Percentiles rank a stretch among this genome's conserved stretches.
Conservation (phyloP, 306 rosid species). For the Canavalia ensiformis region DNA sequence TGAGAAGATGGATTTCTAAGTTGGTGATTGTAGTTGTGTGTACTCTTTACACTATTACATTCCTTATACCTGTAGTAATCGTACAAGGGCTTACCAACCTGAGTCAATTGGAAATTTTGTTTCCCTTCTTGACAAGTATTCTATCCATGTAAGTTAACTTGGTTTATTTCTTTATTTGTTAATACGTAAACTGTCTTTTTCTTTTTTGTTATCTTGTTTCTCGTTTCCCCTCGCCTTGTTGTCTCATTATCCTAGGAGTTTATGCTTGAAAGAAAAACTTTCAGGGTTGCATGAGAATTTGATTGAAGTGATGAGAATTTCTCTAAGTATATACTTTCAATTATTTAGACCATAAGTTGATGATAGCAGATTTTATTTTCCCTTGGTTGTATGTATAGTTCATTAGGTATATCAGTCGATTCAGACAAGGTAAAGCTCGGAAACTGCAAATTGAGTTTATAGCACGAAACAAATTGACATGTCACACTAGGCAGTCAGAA, state of each 20-base stretch:
- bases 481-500: constrained; percentile 12
- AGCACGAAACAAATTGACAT: background rate
- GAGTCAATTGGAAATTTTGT: constrained; percentile 75
- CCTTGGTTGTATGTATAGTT: background rate
- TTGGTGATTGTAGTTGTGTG: constrained; percentile 70
- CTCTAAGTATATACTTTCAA: background rate
- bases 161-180: constrained; percentile 28
- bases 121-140: constrained; percentile 85
- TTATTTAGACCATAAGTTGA: constrained; percentile 14
- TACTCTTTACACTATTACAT: constrained; percentile 68
- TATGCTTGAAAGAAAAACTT: background rate
- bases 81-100: constrained; percentile 71
- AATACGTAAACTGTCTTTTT: constrained; percentile 7
- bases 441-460: background rate
- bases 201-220: constrained; percentile 28
- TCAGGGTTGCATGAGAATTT: constrained; percentile 5
- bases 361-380: constrained; percentile 8
- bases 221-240: constrained; percentile 23
- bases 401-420: constrained; percentile 7
- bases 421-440: constrained; percentile 14
- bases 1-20: constrained; percentile 90
- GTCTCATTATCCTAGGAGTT: constrained; percentile 17
- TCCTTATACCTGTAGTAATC: constrained; percentile 83
- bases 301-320: constrained; percentile 12
- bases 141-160: constrained; percentile 77